phyloP scores from a whole-genome alignment of 352 stramenopile genomes.

The Phytopythium boreale region DNA sequence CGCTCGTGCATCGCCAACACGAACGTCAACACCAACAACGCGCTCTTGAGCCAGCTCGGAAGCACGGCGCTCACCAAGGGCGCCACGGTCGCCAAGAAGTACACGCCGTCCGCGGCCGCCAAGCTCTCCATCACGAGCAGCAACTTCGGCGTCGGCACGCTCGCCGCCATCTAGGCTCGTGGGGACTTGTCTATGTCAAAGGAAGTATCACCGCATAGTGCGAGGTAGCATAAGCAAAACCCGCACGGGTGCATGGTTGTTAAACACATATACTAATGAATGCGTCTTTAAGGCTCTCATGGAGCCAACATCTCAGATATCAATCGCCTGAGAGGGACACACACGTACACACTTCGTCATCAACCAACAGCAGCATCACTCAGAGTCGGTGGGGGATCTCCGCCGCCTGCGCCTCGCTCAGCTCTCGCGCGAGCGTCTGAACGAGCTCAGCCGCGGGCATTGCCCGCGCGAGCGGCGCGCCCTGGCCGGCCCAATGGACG shows the following conservation, averaged over 20 bases:
- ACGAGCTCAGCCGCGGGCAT: slow-evolving; percentile 4
- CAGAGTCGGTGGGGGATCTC: background rate
- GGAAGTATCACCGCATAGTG: background rate
- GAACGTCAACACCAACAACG: slow-evolving; percentile 18
- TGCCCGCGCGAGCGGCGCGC: background rate
- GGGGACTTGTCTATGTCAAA: too few relatives aligned
- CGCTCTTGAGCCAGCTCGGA: slow-evolving; percentile 14
- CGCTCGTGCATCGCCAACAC: slow-evolving; percentile 14
- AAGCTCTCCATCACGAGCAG: slow-evolving; percentile 15
- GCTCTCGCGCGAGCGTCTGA: background rate
- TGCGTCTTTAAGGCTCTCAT: background rate
- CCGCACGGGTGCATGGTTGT: background rate
- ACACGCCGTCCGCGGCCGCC: slow-evolving; percentile 12
- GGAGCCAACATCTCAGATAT: background rate
- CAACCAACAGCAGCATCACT: background rate
- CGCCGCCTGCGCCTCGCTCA: slow-evolving; percentile 1
- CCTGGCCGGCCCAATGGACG: slow-evolving; percentile 4
- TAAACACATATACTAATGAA: background rate
- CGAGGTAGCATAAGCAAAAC: background rate
- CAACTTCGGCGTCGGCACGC: slow-evolving; percentile 26
- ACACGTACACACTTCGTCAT: background rate
- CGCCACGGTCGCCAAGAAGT: slow-evolving; percentile 14
- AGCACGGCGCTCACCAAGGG: slow-evolving; percentile 17
- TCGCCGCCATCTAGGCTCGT: slow-evolving; percentile 9
- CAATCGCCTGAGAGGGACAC: too few relatives aligned